Percentiles rank a stretch among this genome's conserved stretches.
phyloP scores from a whole-genome alignment of 257 asterid genomes.

The Orobanche coerulescens region DNA sequence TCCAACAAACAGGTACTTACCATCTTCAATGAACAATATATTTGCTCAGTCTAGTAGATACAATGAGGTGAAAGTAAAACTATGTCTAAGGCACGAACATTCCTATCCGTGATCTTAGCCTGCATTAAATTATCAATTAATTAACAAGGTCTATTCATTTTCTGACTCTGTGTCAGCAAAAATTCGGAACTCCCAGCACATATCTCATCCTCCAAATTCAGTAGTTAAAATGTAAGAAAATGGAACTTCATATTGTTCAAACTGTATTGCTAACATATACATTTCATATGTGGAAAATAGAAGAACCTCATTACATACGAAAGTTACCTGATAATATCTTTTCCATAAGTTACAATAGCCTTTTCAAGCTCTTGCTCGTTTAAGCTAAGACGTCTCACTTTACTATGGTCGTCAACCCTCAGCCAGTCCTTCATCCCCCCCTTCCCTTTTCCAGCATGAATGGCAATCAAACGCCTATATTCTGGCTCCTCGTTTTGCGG shows the following conservation, averaged over 20 bases:
- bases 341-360: slow-evolving; percentile 54
- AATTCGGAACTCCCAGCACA: neutral
- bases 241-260: neutral
- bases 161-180: neutral
- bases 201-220: slow-evolving; percentile 15
- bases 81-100: no score
- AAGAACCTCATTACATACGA: neutral
- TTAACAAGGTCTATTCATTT: neutral
- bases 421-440: slow-evolving; percentile 69
- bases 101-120: no score
- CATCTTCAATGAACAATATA: no score
- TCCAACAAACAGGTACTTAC: no score
- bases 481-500: slow-evolving; percentile 37
- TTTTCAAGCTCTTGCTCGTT: slow-evolving; percentile 88
- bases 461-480: slow-evolving; percentile 70
- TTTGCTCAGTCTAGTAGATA: no score
- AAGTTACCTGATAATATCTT: slow-evolving; percentile 65
- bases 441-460: slow-evolving; percentile 84
- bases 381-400: slow-evolving; percentile 90
- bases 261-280: neutral
- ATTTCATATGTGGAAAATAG: neutral
- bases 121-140: no score
- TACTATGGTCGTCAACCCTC: slow-evolving; percentile 56
- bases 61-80: no score
- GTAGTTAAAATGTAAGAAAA: neutral